phyloP scores from a whole-genome alignment of 2,329 filamentous ascomycete species.

The Ophiosphaerella narmari region DNA sequence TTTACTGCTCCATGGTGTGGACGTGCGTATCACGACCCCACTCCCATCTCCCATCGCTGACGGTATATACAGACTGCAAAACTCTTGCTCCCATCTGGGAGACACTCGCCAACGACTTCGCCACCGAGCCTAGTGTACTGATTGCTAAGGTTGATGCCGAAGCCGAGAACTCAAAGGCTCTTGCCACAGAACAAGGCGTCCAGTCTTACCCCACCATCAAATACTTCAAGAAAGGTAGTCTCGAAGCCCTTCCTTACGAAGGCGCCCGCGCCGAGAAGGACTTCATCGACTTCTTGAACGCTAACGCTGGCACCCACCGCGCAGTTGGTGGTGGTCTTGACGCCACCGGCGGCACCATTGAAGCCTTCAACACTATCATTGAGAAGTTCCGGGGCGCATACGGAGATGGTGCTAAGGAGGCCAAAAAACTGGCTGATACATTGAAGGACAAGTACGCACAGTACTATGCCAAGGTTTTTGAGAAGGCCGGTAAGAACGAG shows the following conservation, averaged over 20 bases:
- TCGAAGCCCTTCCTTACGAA: constrained; percentile 70
- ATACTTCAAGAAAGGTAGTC: constrained; percentile 88
- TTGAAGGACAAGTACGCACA: constrained; percentile 82
- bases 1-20: constrained; percentile 99
- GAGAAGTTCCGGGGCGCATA: constrained; percentile 70
- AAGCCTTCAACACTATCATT: constrained; percentile 75
- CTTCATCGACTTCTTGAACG: constrained; percentile 82
- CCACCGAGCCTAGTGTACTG: constrained; percentile 74
- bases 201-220: constrained; percentile 95
- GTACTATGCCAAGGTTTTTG: constrained; percentile 91
- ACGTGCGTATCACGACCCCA: constrained; percentile 66
- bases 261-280: constrained; percentile 77
- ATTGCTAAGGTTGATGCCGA: constrained; percentile 97
- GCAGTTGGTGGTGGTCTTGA: constrained; percentile 79
- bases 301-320: constrained; percentile 86
- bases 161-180: constrained; percentile 79
- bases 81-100: constrained; percentile 89
- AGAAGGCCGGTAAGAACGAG: constrained; percentile 79
- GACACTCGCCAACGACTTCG: constrained; percentile 79
- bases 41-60: constrained; percentile 8
- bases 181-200: constrained; percentile 76
- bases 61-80: constrained; percentile 80
- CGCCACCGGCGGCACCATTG: constrained; percentile 78
- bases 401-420: constrained; percentile 66
- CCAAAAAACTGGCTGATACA: constrained; percentile 70